Conservation (phyloP, 257 asterid species). For the Sherardia arvensis region DNA sequence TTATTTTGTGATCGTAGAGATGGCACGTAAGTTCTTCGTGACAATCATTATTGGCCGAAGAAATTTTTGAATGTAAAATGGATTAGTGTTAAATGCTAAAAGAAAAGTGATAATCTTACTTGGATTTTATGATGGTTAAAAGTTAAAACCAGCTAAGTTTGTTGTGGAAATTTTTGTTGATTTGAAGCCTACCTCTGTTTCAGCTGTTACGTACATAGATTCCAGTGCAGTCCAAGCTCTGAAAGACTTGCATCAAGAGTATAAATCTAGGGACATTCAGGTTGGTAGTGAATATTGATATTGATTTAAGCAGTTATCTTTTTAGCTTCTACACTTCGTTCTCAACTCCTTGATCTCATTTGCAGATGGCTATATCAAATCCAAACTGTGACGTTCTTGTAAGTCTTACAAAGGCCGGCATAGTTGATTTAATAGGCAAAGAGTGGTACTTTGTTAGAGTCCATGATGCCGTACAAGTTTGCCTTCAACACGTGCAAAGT, state of each 20-base stretch:
- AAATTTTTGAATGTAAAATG: neutral
- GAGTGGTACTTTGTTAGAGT: conserved; percentile 92
- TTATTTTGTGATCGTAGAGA: conserved; percentile 75
- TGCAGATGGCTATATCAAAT: conserved; percentile 84
- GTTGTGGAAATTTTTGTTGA: neutral
- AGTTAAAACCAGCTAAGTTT: neutral
- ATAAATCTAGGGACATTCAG: conserved; percentile 83
- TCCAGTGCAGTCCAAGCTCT: conserved; percentile 94
- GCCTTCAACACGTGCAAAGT: conserved; percentile 64
- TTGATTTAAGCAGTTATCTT: neutral
- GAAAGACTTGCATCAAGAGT: conserved; percentile 79
- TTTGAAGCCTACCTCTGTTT: conserved; percentile 18
- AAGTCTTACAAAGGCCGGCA: conserved; percentile 60
- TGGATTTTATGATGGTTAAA: conserved; percentile 1
- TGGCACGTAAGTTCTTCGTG: conserved; percentile 83
- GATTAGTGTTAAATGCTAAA: neutral
- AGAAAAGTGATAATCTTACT: neutral
- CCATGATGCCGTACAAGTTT: conserved; percentile 91
- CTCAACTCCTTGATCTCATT: neutral
- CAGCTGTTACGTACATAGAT: conserved; percentile 90
- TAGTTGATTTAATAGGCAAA: conserved; percentile 70
- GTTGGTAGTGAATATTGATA: conserved; percentile 28
- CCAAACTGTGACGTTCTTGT: conserved; percentile 74
- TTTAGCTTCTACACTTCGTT: neutral
- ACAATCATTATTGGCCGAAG: neutral